phyloP scores from a whole-genome alignment of 257 asterid species.

The Solanum tarapatanum region DNA sequence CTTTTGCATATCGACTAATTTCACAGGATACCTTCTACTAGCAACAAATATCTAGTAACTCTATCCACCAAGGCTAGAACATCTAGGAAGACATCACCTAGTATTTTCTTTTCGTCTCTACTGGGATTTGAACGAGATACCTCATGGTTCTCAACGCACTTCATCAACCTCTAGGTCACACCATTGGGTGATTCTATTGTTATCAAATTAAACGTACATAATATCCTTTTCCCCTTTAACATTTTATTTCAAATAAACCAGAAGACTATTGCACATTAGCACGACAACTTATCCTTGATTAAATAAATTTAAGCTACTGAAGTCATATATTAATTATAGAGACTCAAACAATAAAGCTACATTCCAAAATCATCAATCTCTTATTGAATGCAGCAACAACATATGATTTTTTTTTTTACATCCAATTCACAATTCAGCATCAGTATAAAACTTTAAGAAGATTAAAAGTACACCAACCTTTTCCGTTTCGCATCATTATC shows the following conservation, averaged over 20 bases:
- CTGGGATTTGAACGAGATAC: background rate
- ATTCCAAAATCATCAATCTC: background rate
- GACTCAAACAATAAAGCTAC: background rate
- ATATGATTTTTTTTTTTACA: background rate
- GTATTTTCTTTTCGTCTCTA: background rate
- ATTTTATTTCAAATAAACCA: background rate
- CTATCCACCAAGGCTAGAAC: background rate
- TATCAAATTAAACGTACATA: background rate
- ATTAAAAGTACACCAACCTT: background rate
- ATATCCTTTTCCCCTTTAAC: background rate
- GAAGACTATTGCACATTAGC: background rate
- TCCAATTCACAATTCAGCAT: background rate
- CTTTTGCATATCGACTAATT: background rate
- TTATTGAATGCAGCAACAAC: background rate
- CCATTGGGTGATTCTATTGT: background rate
- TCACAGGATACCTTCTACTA: background rate
- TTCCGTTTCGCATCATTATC: background rate
- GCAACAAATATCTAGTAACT: accelerated
- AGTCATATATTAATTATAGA: background rate
- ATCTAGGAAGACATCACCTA: background rate
- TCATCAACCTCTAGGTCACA: background rate
- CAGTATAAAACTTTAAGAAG: background rate
- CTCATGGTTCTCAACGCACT: background rate
- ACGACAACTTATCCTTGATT: background rate
- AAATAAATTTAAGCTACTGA: background rate